Base-by-base conservation (phyloP, 345 rosid species). In the Boechera divaricarpa region DNA sequence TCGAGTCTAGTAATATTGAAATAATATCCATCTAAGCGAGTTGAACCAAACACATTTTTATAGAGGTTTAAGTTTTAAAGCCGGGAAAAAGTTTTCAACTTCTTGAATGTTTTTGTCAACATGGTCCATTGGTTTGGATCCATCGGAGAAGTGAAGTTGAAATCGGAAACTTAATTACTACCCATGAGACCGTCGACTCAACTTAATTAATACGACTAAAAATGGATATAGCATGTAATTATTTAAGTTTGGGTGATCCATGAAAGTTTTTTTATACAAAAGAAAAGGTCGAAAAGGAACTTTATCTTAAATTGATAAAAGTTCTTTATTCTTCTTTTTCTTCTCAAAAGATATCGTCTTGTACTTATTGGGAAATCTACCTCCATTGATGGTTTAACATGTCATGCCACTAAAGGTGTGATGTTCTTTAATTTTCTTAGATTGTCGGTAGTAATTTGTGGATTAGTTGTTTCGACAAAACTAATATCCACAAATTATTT, bases 391-490 rank as follows among this genome's bases (percentile, higher is more conserved):
- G 51, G 67, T 71, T 59, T 47, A 58, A 21, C n/a, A 60, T 70
- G 75, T 58, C 64, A 70, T 60, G 76, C 60, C 51, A 35, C 7
- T 61, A 72, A 72, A 35, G 68, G 31, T 49, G 51, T 49, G 68
- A 15, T 72, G n/a, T 6, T 35, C n/a, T 4, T 32, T 16, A 47
- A 10, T 9, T 36, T 18, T 45, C 32, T 32, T 32, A 10, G 8
- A 70, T 45, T 70, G 66, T 58, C 63, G 63, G 62, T 15, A 7
- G 21, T 32, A 31, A 3, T 57, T 57, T 32, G 36, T 29, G 4
- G 1, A 42, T 6, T 29, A 55, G 33, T 2, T 28, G 35, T 26
- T 28, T 4, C 2, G 15, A 28, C 44, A 41, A 41, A 41, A 41
- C 44, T 41, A 10, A 41, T 42, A 5, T 42, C n/a, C n/a, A 41